Base-by-base conservation (phyloP, 2,329 filamentous ascomycete genomes). In the Trichothecium roseum region DNA sequence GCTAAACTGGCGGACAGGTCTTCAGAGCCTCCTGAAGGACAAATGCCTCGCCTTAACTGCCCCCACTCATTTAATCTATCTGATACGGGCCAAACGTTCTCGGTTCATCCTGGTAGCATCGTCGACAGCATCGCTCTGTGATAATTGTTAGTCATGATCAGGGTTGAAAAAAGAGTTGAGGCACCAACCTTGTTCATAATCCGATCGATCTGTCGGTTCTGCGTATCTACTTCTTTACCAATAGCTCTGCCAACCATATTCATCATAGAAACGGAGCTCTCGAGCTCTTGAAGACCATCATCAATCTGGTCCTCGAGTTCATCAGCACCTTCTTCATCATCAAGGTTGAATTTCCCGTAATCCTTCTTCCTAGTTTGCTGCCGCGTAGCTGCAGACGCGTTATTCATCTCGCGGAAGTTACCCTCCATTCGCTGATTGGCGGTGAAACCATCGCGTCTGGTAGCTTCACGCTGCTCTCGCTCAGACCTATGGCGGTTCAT, bases 101-200 rank as follows among this genome's bases (percentile, higher is more conserved):
- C 81, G 70, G 64, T 88, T 88, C 72, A 85, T 77, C 39, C 77
- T 76, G 49, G 89, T 84, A 52, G 82, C 74, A 45, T 89, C 83
- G 56, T 87, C 83, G 46, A 94, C 84, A 47, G 69, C 72, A 55
- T 94, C 86, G 60, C 80, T 89, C 84, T 85, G 55, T 36, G 36
- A 31, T 9, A 26, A 30, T 17, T 22, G 40, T 63, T 52, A 65
- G 56, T 29, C 30, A 22, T 38, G 22, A 15, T 35, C n/a, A n/a
- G n/a, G n/a, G n/a, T n/a, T n/a, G n/a, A n/a, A n/a, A n/a, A n/a
- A n/a, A n/a, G n/a, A n/a, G n/a, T n/a, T n/a, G 6, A 18, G n/a
- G 16, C 30, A 37, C 65, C 52, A 60, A 83, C 83, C 81, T 93
- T 93, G 45, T 65, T 65, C 44, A 74, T 83, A 52, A 95, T 85